These are phyloP conservation scores for Pythium aristosporum DNA, from an alignment of 352 stramenopile species.

Conservation along the genomic window DNA sequence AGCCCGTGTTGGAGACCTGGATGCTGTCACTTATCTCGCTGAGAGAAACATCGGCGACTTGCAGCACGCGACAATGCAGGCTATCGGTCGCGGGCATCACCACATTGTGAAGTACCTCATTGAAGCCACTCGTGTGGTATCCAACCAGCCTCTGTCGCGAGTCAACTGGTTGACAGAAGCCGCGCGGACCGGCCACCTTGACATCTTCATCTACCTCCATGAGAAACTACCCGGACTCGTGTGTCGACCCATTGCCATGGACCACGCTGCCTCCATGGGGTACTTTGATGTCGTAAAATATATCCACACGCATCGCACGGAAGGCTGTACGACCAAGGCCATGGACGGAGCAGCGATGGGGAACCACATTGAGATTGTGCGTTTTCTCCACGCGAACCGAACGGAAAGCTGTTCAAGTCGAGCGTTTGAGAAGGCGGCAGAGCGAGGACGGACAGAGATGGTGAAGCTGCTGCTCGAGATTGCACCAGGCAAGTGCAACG, in stretches of 20 bases:
- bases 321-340: slow-evolving; percentile 17
- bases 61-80: too few species aligned
- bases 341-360: slow-evolving; percentile 27
- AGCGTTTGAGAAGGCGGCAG: slow-evolving; percentile 12
- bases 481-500: slow-evolving; percentile 26
- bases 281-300: slow-evolving; percentile 34
- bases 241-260: background rate
- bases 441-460: slow-evolving; percentile 35
- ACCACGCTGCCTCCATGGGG: slow-evolving; percentile 26
- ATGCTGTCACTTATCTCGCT: too few species aligned
- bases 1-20: too few species aligned
- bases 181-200: too few species aligned
- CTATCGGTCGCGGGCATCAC: too few species aligned
- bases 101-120: too few species aligned
- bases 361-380: slow-evolving; percentile 27
- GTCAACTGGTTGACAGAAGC: too few species aligned
- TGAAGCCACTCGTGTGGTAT: too few species aligned
- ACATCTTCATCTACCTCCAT: background rate
- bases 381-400: slow-evolving; percentile 29
- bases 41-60: too few species aligned
- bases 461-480: slow-evolving; percentile 37
- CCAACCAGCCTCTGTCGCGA: too few species aligned
- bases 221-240: background rate
- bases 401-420: slow-evolving; percentile 23
- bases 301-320: slow-evolving; percentile 37